A percentile compares a stretch with the other conserved stretches of the same genome.
Evolutionary conservation across 768 basidiomycete genomes (phyloP).

Genomic region (Boletus subcaerulescens): DNA sequence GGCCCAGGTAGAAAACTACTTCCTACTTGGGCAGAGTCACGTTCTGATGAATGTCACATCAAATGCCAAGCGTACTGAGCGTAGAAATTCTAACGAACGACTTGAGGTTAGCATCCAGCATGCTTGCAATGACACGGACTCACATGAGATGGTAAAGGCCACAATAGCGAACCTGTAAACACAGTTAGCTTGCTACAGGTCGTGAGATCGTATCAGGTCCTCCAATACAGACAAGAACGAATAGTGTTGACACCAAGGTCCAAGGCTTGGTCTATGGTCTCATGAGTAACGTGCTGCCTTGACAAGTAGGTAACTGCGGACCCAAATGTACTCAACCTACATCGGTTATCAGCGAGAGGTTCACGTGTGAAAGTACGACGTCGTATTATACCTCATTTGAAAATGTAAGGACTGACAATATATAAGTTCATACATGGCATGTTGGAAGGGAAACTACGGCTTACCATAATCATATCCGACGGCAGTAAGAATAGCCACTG

Average conservation of each 20-base stretch:
- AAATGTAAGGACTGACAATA: slow-evolving; percentile 7
- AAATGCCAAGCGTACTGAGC: background rate
- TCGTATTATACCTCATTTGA: slow-evolving; percentile 3
- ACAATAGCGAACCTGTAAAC: slow-evolving; percentile 5
- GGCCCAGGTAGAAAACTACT: background rate
- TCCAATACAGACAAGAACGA: background rate
- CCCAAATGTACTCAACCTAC: slow-evolving; percentile 14
- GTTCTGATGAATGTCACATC: background rate
- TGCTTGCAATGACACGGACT: background rate
- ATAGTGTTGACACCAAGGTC: slow-evolving; percentile 5
- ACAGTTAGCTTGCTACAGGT: too few species aligned
- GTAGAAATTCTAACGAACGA: background rate
- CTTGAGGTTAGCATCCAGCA: background rate
- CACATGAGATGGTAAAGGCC: slow-evolving; percentile 3
- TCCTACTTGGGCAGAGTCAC: background rate
- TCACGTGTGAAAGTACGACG: too few species aligned
- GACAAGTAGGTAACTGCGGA: background rate
- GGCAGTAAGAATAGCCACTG: slow-evolving; percentile 1
- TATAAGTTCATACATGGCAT: background rate
- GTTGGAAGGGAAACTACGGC: background rate
- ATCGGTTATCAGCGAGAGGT: background rate
- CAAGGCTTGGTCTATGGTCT: background rate
- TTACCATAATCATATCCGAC: slow-evolving; percentile 11
- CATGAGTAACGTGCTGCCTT: background rate
- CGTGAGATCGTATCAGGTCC: too few species aligned